Percentiles rank a stretch among this genome's conserved stretches.
Conservation (phyloP, 2,329 filamentous ascomycete species). For the Fusarium metavorans region DNA sequence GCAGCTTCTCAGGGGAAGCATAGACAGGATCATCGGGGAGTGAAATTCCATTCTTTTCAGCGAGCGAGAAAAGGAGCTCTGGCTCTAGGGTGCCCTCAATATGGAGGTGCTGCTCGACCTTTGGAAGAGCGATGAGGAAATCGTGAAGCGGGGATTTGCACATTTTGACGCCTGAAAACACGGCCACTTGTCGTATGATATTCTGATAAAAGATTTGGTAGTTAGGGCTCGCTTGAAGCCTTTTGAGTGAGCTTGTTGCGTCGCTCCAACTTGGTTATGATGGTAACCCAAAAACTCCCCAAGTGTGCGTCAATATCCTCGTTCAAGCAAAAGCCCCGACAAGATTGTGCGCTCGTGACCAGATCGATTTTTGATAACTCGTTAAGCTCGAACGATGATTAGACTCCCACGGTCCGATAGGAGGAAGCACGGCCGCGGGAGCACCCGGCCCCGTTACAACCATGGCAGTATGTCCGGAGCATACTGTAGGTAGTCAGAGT, state of each 20-base stretch:
- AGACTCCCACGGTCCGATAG: slow-evolving; percentile 19
- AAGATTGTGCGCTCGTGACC: slow-evolving; percentile 2
- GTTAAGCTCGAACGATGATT: slow-evolving; percentile 15
- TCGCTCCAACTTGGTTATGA: not conserved
- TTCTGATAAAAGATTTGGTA: not conserved
- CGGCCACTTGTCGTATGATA: slow-evolving; percentile 2
- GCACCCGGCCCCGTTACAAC: slow-evolving; percentile 29
- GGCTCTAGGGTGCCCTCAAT: slow-evolving; percentile 82
- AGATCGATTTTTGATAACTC: slow-evolving; percentile 6
- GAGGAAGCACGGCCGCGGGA: slow-evolving; percentile 27
- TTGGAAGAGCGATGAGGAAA: slow-evolving; percentile 76
- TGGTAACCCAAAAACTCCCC: not conserved
- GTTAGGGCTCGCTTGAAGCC: not conserved
- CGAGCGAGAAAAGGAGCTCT: slow-evolving; percentile 76
- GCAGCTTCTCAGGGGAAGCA: slow-evolving; percentile 68
- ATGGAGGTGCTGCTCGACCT: slow-evolving; percentile 86
- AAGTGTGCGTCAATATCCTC: not conserved
- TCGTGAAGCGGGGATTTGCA: slow-evolving; percentile 63
- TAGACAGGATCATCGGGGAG: slow-evolving; percentile 75
- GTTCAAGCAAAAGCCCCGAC: not conserved
- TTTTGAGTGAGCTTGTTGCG: not conserved
- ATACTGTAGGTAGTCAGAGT: not conserved
- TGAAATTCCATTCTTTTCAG: slow-evolving; percentile 72
- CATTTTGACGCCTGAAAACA: slow-evolving; percentile 53
- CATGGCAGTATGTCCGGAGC: slow-evolving; percentile 4